Evolutionary conservation across 2,329 filamentous ascomycete species (phyloP), one percentile per base, ranked within the genome.

Genomic region (Ceratocystis eucalypticola): DNA sequence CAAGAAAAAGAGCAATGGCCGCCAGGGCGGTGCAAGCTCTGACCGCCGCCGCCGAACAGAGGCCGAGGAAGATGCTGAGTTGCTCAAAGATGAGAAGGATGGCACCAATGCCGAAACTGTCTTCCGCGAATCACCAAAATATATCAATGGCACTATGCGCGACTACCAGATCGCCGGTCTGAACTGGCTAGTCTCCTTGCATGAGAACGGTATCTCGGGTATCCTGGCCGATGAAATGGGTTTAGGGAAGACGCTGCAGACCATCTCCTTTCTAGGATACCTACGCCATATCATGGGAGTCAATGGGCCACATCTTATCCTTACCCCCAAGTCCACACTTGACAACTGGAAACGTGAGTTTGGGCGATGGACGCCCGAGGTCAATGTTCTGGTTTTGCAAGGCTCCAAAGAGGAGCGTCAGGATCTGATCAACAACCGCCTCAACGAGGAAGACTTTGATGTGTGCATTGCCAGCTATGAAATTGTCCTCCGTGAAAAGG

Each of bases 261-360:
- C 94, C 0, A 99, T 99, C 68, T 88, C 94, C 1, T 99, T 99
- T 77, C 78, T 99, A 44, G 94, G 94, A 2, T 99, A 99, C 74
- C 80, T 99, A 55, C 87, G 94, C 72, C 94, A 96, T 76, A 85
- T 96, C 68, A 88, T 90, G 76, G 91, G 86, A 69, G 97, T 92
- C 71, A 90, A 84, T 5, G 94, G 94, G 0, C 94, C 94, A 4
- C 94, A 99, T 77, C 80, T 99, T 55, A 84, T 99, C 64, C 88
- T 84, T 4, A 94, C 99, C 4, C 94, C 94, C 53, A 99, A 99
- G 75, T 97, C 94, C 12, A 99, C 94, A 0, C 83, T 99, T 5
- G 93, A 99, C 77, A 99, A 99, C 76, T 99, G 94, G 94, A 91
- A 92, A 77, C 86, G 94, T 71, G 94, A 99, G 74, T 97, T 97